These are phyloP conservation scores for Colletotrichum agaves DNA, from an alignment of 2,329 filamentous ascomycete genomes.

Conservation along the genomic window DNA sequence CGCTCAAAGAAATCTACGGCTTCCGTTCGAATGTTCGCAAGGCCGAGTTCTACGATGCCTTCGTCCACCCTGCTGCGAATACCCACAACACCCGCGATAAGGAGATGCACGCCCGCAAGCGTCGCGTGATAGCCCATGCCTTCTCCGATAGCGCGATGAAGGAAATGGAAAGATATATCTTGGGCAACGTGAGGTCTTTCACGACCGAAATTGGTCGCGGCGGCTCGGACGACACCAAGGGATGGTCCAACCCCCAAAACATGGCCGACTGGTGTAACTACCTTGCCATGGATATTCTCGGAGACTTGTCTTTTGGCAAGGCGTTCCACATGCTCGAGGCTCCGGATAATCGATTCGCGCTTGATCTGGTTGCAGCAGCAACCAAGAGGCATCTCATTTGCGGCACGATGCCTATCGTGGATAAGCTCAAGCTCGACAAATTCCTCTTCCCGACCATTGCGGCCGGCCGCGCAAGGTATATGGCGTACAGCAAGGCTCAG, in stretches of 20 bases:
- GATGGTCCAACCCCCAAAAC: slow-evolving; percentile 68
- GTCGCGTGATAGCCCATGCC: slow-evolving; percentile 76
- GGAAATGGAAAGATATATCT: slow-evolving; percentile 74
- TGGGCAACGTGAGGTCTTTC: slow-evolving; percentile 74
- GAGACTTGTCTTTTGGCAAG: slow-evolving; percentile 70
- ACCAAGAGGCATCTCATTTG: slow-evolving; percentile 78
- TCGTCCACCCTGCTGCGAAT: slow-evolving; percentile 76
- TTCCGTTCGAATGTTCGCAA: slow-evolving; percentile 73
- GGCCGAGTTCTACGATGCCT: slow-evolving; percentile 78
- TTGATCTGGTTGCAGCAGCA: slow-evolving; percentile 74
- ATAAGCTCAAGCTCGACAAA: slow-evolving; percentile 74
- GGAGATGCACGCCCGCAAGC: slow-evolving; percentile 74
- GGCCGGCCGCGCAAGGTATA: slow-evolving; percentile 74
- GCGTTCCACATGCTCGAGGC: slow-evolving; percentile 70
- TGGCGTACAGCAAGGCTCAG: slow-evolving; percentile 76
- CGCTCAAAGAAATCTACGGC: slow-evolving; percentile 74
- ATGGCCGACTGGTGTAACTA: slow-evolving; percentile 73
- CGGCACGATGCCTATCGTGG: slow-evolving; percentile 76
- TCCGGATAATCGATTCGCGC: slow-evolving; percentile 71
- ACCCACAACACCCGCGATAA: slow-evolving; percentile 80
- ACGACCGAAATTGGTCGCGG: slow-evolving; percentile 65
- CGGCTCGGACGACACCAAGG: slow-evolving; percentile 56
- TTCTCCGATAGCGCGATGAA: slow-evolving; percentile 75
- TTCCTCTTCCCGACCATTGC: slow-evolving; percentile 75
- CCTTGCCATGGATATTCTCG: slow-evolving; percentile 71